These are phyloP conservation scores for Penicillium occitanis DNA, from an alignment of 2,329 filamentous ascomycete genomes.

Conservation along the genomic window DNA sequence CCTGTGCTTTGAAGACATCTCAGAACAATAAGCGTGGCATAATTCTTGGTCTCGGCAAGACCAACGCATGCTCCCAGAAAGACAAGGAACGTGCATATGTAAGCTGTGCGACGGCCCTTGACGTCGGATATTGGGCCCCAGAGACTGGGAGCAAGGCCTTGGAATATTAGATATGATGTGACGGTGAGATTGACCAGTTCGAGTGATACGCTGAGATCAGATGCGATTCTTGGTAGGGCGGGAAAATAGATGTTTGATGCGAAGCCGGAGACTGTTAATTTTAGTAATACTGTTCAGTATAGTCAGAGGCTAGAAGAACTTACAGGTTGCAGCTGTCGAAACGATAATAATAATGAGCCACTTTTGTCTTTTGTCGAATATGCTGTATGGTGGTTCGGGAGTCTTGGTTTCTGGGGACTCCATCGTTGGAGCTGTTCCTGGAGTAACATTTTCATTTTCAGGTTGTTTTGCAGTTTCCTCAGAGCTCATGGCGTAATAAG, in stretches of 20 bases:
- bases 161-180: slow-evolving; percentile 44
- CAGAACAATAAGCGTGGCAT: slow-evolving; percentile 41
- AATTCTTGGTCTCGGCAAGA: slow-evolving; percentile 40
- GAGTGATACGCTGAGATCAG: slow-evolving; percentile 40
- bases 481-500: background rate
- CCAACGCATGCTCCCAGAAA: slow-evolving; percentile 44
- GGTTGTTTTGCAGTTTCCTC: background rate
- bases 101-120: slow-evolving; percentile 43
- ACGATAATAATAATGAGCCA: slow-evolving; percentile 49
- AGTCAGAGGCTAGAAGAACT: slow-evolving; percentile 20
- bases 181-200: slow-evolving; percentile 46
- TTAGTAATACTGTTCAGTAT: background rate
- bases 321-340: slow-evolving; percentile 54
- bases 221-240: slow-evolving; percentile 42
- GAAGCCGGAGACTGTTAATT: slow-evolving; percentile 39
- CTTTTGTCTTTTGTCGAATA: slow-evolving; percentile 54
- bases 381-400: slow-evolving; percentile 45
- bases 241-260: slow-evolving; percentile 48
- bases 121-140: slow-evolving; percentile 45
- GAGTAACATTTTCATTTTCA: background rate
- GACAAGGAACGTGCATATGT: slow-evolving; percentile 42
- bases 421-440: background rate
- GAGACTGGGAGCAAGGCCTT: slow-evolving; percentile 46
- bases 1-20: slow-evolving; percentile 47
- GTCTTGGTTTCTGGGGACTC: background rate